These are phyloP conservation scores for Blastobotrys buckinghamii DNA, from an alignment of 1,139 yeast species.

Conservation along the genomic window DNA sequence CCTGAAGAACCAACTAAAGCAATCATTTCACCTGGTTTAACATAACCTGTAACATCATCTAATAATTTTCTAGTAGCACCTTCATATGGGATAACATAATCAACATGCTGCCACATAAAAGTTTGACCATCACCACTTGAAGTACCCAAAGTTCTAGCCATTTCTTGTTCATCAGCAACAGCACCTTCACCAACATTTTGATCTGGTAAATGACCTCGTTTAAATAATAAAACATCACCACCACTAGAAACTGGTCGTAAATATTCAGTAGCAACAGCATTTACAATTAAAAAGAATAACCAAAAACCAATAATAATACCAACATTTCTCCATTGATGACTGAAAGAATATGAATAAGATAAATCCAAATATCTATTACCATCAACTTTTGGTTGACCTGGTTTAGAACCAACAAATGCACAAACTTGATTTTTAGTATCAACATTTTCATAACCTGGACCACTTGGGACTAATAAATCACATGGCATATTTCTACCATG, in stretches of 20 bases:
- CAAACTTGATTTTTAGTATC: conserved; percentile 42
- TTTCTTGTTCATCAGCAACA: conserved; percentile 18
- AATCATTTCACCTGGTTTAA: conserved; percentile 59
- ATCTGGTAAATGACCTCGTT: conserved; percentile 49
- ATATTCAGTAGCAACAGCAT: conserved; percentile 46
- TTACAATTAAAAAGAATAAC: conserved; percentile 42
- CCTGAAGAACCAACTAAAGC: conserved; percentile 68
- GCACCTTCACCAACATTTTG: conserved; percentile 17
- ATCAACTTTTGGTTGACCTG: conserved; percentile 41
- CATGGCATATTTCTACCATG: conserved; percentile 47
- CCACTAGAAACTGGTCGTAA: conserved; percentile 49
- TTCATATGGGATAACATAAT: conserved; percentile 42
- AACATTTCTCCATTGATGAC: conserved; percentile 62
- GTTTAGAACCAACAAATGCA: conserved; percentile 42
- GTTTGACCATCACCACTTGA: conserved; percentile 31
- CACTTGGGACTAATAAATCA: conserved; percentile 43
- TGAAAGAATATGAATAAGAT: conserved; percentile 39
- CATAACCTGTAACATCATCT: conserved; percentile 56
- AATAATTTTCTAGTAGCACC: conserved; percentile 42
- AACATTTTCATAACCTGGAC: conserved; percentile 43
- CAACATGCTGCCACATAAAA: conserved; percentile 50
- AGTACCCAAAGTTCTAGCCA: conserved; percentile 12
- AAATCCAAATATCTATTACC: conserved; percentile 45
- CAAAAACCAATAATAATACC: conserved; percentile 56
- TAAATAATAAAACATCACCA: conserved; percentile 53